Conservation (phyloP, 2,329 filamentous ascomycete genomes). For the Mollisia scopiformis region DNA sequence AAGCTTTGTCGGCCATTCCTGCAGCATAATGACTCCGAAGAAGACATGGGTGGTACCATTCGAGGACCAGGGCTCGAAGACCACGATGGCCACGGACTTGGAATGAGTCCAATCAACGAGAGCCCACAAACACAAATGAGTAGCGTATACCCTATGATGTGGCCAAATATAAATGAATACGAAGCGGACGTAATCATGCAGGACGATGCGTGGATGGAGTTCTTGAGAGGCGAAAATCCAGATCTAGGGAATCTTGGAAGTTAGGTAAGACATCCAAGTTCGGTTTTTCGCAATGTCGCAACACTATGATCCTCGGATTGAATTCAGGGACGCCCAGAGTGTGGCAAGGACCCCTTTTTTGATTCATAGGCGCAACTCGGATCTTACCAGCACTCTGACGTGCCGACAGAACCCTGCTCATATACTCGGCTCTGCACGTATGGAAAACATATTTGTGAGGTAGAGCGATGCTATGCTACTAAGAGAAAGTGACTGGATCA, state of each 20-base stretch:
- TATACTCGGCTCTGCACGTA: too few relatives aligned
- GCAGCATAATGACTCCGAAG: not conserved
- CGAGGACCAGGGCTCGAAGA: slow-evolving; percentile 3
- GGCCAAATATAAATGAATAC: not conserved
- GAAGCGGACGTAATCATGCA: not conserved
- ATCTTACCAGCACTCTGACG: too few relatives aligned
- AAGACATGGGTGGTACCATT: not conserved
- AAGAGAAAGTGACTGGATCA: too few relatives aligned
- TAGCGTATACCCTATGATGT: not conserved
- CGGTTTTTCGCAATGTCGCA: too few relatives aligned
- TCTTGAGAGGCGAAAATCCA: not conserved
- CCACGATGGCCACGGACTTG: not conserved
- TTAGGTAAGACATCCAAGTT: not conserved
- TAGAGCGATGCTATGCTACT: too few relatives aligned
- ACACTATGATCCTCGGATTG: too few relatives aligned
- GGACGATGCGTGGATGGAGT: not conserved
- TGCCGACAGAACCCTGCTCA: too few relatives aligned
- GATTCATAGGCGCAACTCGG: too few relatives aligned
- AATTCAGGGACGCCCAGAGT: too few relatives aligned
- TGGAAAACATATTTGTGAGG: too few relatives aligned
- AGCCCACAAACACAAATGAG: not conserved
- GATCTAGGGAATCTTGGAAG: not conserved
- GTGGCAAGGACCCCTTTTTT: too few relatives aligned
- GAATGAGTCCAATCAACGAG: not conserved
- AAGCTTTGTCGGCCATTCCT: not conserved